phyloP scores from a whole-genome alignment of 2,329 filamentous ascomycete genomes.

The Colletotrichum sp. region DNA sequence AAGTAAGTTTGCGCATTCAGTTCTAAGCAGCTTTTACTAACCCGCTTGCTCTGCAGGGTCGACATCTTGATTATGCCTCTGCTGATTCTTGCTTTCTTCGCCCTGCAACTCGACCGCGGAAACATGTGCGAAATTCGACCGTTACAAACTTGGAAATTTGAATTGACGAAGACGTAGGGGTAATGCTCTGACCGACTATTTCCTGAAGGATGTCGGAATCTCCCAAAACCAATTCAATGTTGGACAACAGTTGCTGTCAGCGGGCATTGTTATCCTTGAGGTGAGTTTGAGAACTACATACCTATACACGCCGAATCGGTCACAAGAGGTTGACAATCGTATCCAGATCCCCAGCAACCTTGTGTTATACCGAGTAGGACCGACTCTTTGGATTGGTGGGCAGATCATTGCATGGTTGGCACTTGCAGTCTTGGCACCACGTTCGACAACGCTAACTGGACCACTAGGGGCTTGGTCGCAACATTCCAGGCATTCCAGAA shows the following conservation, averaged over 20 bases:
- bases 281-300: conserved; percentile 11
- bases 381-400: conserved; percentile 49
- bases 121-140: conserved; percentile 35
- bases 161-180: neutral
- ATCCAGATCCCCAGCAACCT: conserved; percentile 51
- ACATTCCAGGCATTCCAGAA: conserved; percentile 41
- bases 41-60: conserved; percentile 33
- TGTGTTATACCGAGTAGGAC: conserved; percentile 49
- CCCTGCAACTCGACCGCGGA: conserved; percentile 41
- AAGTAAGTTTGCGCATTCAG: conserved; percentile 26
- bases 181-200: conserved; percentile 27
- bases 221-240: conserved; percentile 58
- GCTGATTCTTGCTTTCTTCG: conserved; percentile 50
- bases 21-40: neutral
- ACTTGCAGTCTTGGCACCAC: conserved; percentile 24
- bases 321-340: neutral
- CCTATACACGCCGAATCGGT: neutral
- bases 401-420: conserved; percentile 48
- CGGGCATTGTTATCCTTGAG: conserved; percentile 51
- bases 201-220: conserved; percentile 54
- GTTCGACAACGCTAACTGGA: conserved; percentile 25
- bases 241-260: conserved; percentile 54
- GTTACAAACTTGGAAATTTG: neutral
- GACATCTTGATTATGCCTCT: conserved; percentile 51
- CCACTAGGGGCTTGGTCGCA: conserved; percentile 35